phyloP scores from a whole-genome alignment of 306 rosid species.

The Chamaecrista fasciculata region DNA sequence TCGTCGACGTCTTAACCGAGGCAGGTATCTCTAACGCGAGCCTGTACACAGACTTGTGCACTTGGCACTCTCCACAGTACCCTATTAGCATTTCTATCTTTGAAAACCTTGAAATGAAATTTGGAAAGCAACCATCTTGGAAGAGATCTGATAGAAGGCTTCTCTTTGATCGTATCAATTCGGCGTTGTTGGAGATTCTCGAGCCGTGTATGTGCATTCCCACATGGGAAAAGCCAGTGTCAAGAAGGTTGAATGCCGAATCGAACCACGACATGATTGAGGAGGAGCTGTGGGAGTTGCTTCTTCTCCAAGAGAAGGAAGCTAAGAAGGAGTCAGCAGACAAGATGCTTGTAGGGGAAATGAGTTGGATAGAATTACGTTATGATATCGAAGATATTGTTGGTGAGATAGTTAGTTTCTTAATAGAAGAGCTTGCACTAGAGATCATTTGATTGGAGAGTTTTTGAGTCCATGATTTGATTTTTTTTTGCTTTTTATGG shows the following conservation, averaged over 20 bases:
- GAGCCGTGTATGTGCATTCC: slow-evolving; percentile 52
- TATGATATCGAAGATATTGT: slow-evolving; percentile 59
- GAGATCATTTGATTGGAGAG: slow-evolving; percentile 51
- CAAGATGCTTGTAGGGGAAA: slow-evolving; percentile 47
- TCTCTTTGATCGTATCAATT: slow-evolving; percentile 72
- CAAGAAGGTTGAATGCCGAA: slow-evolving; percentile 50
- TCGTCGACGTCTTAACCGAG: slow-evolving; percentile 66
- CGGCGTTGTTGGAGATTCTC: slow-evolving; percentile 53
- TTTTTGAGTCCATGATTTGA: slow-evolving; percentile 28
- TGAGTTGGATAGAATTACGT: slow-evolving; percentile 57
- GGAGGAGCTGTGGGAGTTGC: slow-evolving; percentile 72
- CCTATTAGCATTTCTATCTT: slow-evolving; percentile 65
- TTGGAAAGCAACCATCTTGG: slow-evolving; percentile 69
- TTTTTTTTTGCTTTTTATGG: too few species aligned
- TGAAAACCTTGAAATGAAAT: slow-evolving; percentile 71
- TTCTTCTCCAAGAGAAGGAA: slow-evolving; percentile 59
- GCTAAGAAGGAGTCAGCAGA: slow-evolving; percentile 35
- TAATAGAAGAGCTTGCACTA: slow-evolving; percentile 59
- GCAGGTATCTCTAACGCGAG: slow-evolving; percentile 37
- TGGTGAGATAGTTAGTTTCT: slow-evolving; percentile 56
- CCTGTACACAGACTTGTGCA: slow-evolving; percentile 37
- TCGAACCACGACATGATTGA: slow-evolving; percentile 46
- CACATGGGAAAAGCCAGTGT: slow-evolving; percentile 47
- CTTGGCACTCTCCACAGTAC: slow-evolving; percentile 54
- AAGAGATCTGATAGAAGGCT: slow-evolving; percentile 74